Conservation (phyloP, 148 eudicot species). For the Dianthus caryophyllus region DNA sequence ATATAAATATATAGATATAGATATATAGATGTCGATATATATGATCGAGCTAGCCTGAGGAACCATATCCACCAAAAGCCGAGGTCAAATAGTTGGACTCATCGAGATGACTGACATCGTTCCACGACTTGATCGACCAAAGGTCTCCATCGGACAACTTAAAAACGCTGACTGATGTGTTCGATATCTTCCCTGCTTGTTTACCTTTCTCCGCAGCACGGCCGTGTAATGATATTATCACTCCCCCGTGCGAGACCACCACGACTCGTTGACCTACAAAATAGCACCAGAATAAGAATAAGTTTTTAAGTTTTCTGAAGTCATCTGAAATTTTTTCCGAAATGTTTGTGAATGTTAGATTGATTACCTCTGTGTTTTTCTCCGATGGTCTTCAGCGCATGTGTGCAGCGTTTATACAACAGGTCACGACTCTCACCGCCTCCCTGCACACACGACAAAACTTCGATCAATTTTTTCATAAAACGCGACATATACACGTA, state of each 20-base stretch:
- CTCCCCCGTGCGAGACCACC: slow-evolving; percentile 81
- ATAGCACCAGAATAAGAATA: neutral
- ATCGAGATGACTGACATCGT: slow-evolving; percentile 71
- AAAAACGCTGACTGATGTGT: slow-evolving; percentile 69
- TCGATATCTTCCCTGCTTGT: slow-evolving; percentile 41
- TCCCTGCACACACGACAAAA: slow-evolving; percentile 54
- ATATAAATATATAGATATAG: too few species aligned
- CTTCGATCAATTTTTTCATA: neutral
- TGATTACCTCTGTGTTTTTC: slow-evolving; percentile 61
- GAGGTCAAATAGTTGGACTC: slow-evolving; percentile 47
- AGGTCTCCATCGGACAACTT: slow-evolving; percentile 44
- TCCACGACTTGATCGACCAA: slow-evolving; percentile 76
- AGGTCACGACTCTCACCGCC: slow-evolving; percentile 93
- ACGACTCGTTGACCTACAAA: slow-evolving; percentile 70
- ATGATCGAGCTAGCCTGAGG: slow-evolving; percentile 89
- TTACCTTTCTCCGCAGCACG: slow-evolving; percentile 49
- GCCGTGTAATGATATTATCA: slow-evolving; percentile 53
- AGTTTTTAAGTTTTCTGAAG: too few species aligned
- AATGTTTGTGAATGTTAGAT: too few species aligned
- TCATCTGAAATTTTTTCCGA: too few species aligned
- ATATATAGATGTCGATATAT: too few species aligned
- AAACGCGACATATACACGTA: neutral
- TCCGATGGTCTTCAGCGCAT: slow-evolving; percentile 55
- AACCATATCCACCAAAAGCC: slow-evolving; percentile 75
- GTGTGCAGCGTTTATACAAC: slow-evolving; percentile 67